Evolutionary conservation across 768 basidiomycete genomes (phyloP), one percentile per base, ranked within the genome.

Genomic region (Pisolithus microcarpus): DNA sequence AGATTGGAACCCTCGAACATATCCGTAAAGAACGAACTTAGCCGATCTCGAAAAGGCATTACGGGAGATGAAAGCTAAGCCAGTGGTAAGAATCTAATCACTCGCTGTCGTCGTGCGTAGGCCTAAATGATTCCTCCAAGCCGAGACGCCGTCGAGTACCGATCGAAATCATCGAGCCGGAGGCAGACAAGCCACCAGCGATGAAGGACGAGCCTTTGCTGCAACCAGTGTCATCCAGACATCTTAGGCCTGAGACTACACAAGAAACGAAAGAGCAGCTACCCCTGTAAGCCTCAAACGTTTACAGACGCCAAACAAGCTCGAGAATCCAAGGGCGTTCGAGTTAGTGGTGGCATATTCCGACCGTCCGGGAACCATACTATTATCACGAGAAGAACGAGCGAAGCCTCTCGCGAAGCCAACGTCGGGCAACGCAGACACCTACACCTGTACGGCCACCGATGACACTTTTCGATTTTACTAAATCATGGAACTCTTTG

Each of bases 341-440:
- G 72, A 38, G 76, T 81, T 3, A 81, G 84, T 0, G 87, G 86
- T 7, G 87, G 87, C 0, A 84, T 91, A 46, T 87, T 91, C 68
- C 77, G 81, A 24, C 67, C 74, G 3, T 74, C 79, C 11, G 88
- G 87, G 1, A 70, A 77, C 16, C 78, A 75, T 40, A 83, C 77
- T 2, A 64, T 88, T 9, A 77, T 89, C 53, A 60, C 72, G 15
- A 69, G 65, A 18, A 58, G 70, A 46, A 60, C 61, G 30, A 53
- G 7, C 7, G 56, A 52, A 36, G n/a, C 38, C 7, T 21, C 47
- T 18, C 49, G 16, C 55, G 23, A 42, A 44, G n/a, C 53, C 52
- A 26, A 16, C 31, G 19, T 11, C 52, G 37, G 52, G 21, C 24
- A 43, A 46, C 19, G 28, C 58, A 15, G 49, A 52, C 16, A 44